Base-by-base conservation (phyloP, 208 protist species). In the Leishmania mexicana region DNA sequence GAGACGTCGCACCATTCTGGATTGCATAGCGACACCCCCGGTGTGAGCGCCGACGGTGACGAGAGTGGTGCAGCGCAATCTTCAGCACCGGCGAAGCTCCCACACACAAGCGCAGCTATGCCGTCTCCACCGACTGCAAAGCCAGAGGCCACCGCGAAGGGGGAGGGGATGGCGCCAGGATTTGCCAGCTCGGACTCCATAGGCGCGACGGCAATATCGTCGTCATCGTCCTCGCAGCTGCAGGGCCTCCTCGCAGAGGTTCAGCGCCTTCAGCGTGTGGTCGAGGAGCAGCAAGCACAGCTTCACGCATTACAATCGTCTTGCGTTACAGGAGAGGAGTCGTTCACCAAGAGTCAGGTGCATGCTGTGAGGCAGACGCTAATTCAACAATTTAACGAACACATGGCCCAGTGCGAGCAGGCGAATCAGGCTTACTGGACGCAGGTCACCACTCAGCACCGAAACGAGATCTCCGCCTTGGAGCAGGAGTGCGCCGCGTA, bases 361-460 rank as follows among this genome's bases (percentile, higher is more conserved):
- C 82, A 92, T 8, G 21, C 38, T 28, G 73, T 67, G 35, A 65
- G 76, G 45, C 28, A 77, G 53, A 42, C 79, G 4, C 75, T 94
- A 24, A 81, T 90, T 5, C 71, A 71, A 35, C 80, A 94, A 75
- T 94, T 91, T 71, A 92, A 89, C 80, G 78, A 75, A 6, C 90
- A 94, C 85, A 90, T 94, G 83, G 58, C 79, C 31, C 80, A 86
- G 70, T 90, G 86, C 70, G 89, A 94, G 82, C 15, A 71, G 54
- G 82, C 84, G 6, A 91, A 93, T 68, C 73, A 87, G 79, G 75
- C 60, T 0, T 87, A 88, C 75, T 91, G 88, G 86, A 67, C 54
- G 19, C 57, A 83, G 54, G 75, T 76, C 11, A 70, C 74, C n/a
- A 68, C 53, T 31, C 62, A 84, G 75, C 88, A 93, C 35, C 45